Evolutionary conservation across 1,139 yeast genomes (phyloP).

Genomic region (Yamadazyma jaroonii): DNA sequence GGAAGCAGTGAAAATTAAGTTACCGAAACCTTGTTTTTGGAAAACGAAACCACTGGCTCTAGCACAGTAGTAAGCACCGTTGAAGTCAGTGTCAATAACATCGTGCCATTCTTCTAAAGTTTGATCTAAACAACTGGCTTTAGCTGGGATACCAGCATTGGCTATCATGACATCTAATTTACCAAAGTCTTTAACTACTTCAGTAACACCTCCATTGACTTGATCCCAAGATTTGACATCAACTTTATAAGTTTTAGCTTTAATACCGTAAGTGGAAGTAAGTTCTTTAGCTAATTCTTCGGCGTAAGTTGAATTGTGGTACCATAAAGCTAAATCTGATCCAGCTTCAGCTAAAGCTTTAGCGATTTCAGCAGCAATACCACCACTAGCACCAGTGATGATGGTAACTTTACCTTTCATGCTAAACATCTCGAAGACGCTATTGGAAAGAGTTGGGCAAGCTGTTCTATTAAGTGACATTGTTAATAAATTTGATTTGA

Average conservation of each 20-base stretch:
- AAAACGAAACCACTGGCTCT: constrained; percentile 52
- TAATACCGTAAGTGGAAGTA: constrained; percentile 55
- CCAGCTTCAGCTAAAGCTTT: constrained; percentile 84
- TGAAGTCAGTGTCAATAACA: constrained; percentile 60
- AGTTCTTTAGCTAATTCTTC: constrained; percentile 60
- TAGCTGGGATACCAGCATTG: constrained; percentile 19
- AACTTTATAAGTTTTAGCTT: constrained; percentile 64
- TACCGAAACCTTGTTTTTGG: constrained; percentile 46
- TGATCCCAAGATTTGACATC: constrained; percentile 59
- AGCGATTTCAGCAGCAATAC: constrained; percentile 78
- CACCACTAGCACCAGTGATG: constrained; percentile 79
- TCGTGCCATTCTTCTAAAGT: constrained; percentile 38
- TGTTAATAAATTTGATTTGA: neutral
- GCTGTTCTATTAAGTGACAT: constrained; percentile 14
- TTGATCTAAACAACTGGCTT: constrained; percentile 33
- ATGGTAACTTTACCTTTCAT: constrained; percentile 77
- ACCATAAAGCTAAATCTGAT: constrained; percentile 45
- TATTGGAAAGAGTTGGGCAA: constrained; percentile 22
- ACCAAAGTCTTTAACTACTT: constrained; percentile 15
- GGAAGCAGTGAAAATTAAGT: constrained; percentile 60
- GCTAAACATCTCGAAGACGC: constrained; percentile 49
- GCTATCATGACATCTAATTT: constrained; percentile 19
- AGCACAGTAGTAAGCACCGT: constrained; percentile 59
- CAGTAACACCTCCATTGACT: constrained; percentile 38
- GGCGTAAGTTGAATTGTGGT: constrained; percentile 46